Conservation (phyloP, 1,284 basidiomycete genomes). For the Trichosporon inkin region DNA sequence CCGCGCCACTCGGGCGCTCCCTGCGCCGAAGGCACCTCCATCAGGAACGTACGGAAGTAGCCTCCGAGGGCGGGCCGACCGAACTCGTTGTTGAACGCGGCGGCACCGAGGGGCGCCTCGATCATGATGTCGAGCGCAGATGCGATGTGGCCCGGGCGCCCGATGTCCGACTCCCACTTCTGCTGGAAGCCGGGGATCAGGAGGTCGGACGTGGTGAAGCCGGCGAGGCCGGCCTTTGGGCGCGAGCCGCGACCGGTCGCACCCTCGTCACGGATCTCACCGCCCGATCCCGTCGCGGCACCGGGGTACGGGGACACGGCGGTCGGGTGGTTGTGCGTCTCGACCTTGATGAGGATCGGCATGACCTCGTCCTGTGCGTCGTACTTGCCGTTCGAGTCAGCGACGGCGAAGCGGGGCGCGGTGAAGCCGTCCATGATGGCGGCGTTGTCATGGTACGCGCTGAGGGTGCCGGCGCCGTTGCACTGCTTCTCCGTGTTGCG, state of each 20-base stretch:
- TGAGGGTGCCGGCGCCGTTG: conserved; percentile 73
- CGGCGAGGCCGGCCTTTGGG: conserved; percentile 91
- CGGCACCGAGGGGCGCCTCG: conserved; percentile 89
- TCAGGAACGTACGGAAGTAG: conserved; percentile 78
- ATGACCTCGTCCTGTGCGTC: conserved; percentile 60
- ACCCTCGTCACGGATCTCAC: conserved; percentile 97
- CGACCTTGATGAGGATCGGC: conserved; percentile 93
- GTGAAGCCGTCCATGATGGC: conserved; percentile 80
- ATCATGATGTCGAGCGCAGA: conserved; percentile 95
- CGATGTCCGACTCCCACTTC: conserved; percentile 85
- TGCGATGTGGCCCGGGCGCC: conserved; percentile 85
- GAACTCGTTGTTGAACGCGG: conserved; percentile 98
- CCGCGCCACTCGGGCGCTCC: conserved; percentile 62
- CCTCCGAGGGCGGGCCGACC: conserved; percentile 81
- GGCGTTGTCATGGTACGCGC: conserved; percentile 97
- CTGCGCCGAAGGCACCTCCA: conserved; percentile 61
- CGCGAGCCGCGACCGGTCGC: conserved; percentile 91
- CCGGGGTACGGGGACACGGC: conserved; percentile 97
- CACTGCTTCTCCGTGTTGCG: conserved; percentile 82
- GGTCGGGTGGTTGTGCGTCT: conserved; percentile 99
- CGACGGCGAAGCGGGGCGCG: conserved; percentile 73
- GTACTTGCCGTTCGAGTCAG: conserved; percentile 54
- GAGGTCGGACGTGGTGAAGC: conserved; percentile 94
- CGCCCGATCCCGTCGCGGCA: conserved; percentile 94
- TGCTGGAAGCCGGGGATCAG: conserved; percentile 80